A percentile compares a stretch with the other conserved stretches of the same genome.
Conservation (phyloP, 208 protist genomes). For the Trypanosoma congolense region DNA sequence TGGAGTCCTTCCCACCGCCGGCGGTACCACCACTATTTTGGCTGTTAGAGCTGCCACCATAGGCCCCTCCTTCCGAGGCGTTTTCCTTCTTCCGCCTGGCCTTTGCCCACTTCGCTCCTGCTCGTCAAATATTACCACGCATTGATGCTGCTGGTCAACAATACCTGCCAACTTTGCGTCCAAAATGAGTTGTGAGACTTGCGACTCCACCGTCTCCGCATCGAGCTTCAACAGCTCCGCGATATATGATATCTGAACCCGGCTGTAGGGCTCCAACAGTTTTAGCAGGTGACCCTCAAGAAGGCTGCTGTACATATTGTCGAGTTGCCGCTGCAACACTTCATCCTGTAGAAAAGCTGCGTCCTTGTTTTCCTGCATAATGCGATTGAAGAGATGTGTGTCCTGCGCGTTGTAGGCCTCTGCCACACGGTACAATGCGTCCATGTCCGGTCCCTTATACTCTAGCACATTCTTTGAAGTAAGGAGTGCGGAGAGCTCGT, state of each 20-base stretch:
- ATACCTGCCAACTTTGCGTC: constrained; percentile 96
- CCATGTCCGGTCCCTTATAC: constrained; percentile 88
- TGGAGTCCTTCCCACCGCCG: background rate
- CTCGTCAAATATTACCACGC: constrained; percentile 92
- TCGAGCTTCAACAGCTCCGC: constrained; percentile 88
- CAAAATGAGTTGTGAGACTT: constrained; percentile 98
- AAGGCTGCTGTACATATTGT: constrained; percentile 94
- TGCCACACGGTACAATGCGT: constrained; percentile 93
- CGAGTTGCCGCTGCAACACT: constrained; percentile 90
- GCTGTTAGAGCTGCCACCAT: background rate
- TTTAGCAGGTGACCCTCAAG: constrained; percentile 95
- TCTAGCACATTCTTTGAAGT: constrained; percentile 88
- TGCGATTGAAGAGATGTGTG: constrained; percentile 91
- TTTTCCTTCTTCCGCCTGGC: constrained; percentile 23
- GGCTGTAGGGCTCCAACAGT: constrained; percentile 96
- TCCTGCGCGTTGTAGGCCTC: constrained; percentile 92
- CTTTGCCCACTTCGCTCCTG: constrained; percentile 23
- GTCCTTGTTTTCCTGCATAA: constrained; percentile 44
- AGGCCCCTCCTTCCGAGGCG: constrained; percentile 8
- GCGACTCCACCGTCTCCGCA: constrained; percentile 61
- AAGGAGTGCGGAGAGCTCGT: constrained; percentile 77
- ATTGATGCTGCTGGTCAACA: constrained; percentile 87
- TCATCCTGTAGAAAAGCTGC: constrained; percentile 74
- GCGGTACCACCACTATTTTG: constrained; percentile 38
- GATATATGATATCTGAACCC: constrained; percentile 95